Evolutionary conservation across 2,329 filamentous ascomycete species (phyloP).

Genomic region (Huntiella omanensis): DNA sequence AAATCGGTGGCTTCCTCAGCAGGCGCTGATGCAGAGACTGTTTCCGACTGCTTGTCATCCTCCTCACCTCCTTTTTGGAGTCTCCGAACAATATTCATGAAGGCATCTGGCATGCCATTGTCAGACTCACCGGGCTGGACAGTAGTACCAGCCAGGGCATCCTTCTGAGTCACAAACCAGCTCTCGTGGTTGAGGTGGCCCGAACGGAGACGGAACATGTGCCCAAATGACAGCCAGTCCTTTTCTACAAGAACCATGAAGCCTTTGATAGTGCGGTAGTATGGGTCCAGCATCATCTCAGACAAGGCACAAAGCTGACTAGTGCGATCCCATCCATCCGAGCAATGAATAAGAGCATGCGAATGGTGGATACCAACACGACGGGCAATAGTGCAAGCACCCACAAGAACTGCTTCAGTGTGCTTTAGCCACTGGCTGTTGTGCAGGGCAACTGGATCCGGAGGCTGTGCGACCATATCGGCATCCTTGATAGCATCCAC

Average conservation of each 20-base stretch:
- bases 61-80: slow-evolving; percentile 47
- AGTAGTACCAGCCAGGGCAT: slow-evolving; percentile 46
- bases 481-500: slow-evolving; percentile 81
- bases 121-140: slow-evolving; percentile 44
- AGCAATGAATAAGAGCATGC: slow-evolving; percentile 92
- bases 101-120: slow-evolving; percentile 43
- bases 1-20: slow-evolving; percentile 53
- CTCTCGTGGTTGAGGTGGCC: slow-evolving; percentile 79
- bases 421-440: slow-evolving; percentile 88
- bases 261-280: slow-evolving; percentile 82
- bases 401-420: slow-evolving; percentile 66
- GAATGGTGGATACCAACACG: slow-evolving; percentile 85
- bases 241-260: slow-evolving; percentile 93
- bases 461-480: slow-evolving; percentile 65
- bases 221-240: slow-evolving; percentile 93
- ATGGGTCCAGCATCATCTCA: slow-evolving; percentile 87
- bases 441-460: slow-evolving; percentile 60
- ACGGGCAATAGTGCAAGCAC: slow-evolving; percentile 64
- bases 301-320: slow-evolving; percentile 82
- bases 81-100: slow-evolving; percentile 74
- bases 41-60: slow-evolving; percentile 35
- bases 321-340: slow-evolving; percentile 95
- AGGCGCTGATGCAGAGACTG: slow-evolving; percentile 22
- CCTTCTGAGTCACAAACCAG: slow-evolving; percentile 80
- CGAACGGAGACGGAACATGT: slow-evolving; percentile 90